A percentile compares a stretch with the other conserved stretches of the same genome.
These are phyloP conservation scores for Diplodia mutila DNA, from an alignment of 2,329 filamentous ascomycete genomes.

Conservation along the genomic window DNA sequence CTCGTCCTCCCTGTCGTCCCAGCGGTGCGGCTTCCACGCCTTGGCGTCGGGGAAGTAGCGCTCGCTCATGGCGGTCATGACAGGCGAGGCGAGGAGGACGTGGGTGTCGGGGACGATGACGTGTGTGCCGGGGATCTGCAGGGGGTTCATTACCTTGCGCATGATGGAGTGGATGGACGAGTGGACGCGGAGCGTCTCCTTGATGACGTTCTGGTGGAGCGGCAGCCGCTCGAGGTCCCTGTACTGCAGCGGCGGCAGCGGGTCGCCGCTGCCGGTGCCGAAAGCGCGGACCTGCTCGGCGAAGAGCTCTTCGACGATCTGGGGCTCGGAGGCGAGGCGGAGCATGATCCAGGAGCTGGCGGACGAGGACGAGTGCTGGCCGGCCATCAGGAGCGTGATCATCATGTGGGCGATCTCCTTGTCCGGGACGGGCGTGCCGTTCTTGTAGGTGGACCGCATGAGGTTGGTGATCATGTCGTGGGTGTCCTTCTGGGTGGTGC, in stretches of 20 bases:
- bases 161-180: constrained; percentile 89
- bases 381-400: constrained; percentile 84
- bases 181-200: constrained; percentile 84
- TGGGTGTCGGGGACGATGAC: constrained; percentile 77
- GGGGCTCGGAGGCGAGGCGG: constrained; percentile 71
- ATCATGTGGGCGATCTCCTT: constrained; percentile 83
- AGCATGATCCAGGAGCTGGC: constrained; percentile 80
- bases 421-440: constrained; percentile 71
- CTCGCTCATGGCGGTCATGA: constrained; percentile 69
- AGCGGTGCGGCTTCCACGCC: constrained; percentile 82
- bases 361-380: constrained; percentile 80
- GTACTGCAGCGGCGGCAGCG: constrained; percentile 71
- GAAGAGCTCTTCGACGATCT: constrained; percentile 75
- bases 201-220: constrained; percentile 77
- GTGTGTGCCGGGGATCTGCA: constrained; percentile 76
- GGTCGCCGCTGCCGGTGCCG: constrained; percentile 55
- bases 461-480: constrained; percentile 80
- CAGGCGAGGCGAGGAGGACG: constrained; percentile 76
- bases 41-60: constrained; percentile 77
- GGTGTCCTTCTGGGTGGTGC: constrained; percentile 45
- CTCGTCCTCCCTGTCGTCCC: constrained; percentile 67
- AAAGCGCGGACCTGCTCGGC: constrained; percentile 73
- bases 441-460: constrained; percentile 78
- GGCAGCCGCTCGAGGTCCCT: constrained; percentile 75
- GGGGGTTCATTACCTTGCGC: constrained; percentile 80